A percentile compares a stretch with the other conserved stretches of the same genome.
These are phyloP conservation scores for Toxicodendron radicans DNA, from an alignment of 345 rosid species.

Conservation along the genomic window DNA sequence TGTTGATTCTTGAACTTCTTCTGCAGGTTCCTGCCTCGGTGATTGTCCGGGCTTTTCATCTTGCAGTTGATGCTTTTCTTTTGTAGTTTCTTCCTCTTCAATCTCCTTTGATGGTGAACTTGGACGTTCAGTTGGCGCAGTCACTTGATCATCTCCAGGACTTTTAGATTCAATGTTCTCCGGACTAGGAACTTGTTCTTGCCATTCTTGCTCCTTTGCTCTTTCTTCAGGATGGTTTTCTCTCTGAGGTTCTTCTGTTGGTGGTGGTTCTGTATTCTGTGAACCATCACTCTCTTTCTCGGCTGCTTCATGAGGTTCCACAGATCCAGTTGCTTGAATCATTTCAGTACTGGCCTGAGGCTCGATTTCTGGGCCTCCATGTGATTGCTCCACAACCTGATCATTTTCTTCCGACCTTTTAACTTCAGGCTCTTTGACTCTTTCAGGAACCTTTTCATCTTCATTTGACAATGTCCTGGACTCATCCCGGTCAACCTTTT, in stretches of 20 bases:
- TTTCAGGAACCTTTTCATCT: conserved; percentile 25
- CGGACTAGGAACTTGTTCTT: not conserved
- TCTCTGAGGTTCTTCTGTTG: conserved; percentile 5
- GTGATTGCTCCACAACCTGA: conserved; percentile 4
- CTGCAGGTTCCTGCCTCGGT: conserved; percentile 13
- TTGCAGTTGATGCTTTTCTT: not conserved
- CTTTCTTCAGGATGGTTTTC: conserved; percentile 18
- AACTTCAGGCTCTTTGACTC: conserved; percentile 4
- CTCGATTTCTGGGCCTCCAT: not conserved
- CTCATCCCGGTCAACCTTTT: conserved; percentile 14
- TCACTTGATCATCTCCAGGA: conserved; percentile 6
- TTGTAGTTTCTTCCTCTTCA: conserved; percentile 6
- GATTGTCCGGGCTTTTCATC: conserved; percentile 19
- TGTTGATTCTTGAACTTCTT: conserved; percentile 12
- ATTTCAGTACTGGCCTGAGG: conserved; percentile 4
- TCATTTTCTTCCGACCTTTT: conserved; percentile 14
- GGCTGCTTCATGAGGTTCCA: conserved; percentile 7
- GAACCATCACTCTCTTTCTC: conserved; percentile 7
- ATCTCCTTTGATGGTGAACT: not conserved
- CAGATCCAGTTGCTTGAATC: not conserved
- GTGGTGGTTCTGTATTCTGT: not conserved
- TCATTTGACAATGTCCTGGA: not conserved
- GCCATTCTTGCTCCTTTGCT: not conserved
- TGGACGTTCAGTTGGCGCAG: conserved; percentile 5
- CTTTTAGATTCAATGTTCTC: conserved; percentile 1